Conservation (phyloP, 176 grass and related monocot genomes). For the Oryza meridionalis region DNA sequence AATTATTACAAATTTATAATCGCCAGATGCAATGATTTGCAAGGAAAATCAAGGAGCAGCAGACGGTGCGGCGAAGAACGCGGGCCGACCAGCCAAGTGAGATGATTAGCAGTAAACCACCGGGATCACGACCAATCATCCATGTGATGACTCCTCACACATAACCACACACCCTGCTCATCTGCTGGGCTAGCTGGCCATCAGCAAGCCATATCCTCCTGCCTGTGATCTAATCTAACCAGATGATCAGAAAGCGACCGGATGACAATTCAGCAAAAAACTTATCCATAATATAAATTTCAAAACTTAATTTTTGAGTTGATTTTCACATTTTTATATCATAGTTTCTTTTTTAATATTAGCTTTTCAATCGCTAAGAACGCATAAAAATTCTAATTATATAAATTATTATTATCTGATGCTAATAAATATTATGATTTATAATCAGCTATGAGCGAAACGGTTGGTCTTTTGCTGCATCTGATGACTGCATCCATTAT, state of each 20-base stretch:
- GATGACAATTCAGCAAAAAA: neutral
- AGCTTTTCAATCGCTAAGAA: too few relatives aligned
- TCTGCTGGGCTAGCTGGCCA: neutral
- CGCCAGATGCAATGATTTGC: neutral
- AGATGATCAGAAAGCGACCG: neutral
- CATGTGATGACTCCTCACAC: neutral
- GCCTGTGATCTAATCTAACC: neutral
- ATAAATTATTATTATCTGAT: too few relatives aligned
- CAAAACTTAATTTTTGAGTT: too few relatives aligned
- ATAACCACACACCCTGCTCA: neutral
- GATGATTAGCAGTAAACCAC: neutral
- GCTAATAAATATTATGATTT: too few relatives aligned
- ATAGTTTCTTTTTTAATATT: too few relatives aligned
- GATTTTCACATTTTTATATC: too few relatives aligned
- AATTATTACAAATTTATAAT: neutral
- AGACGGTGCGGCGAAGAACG: conserved; percentile 21
- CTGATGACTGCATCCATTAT: neutral
- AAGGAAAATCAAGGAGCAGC: neutral
- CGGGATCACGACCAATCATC: neutral
- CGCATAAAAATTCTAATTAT: too few relatives aligned
- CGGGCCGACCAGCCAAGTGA: neutral
- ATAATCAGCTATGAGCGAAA: too few relatives aligned
- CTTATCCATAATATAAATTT: too few relatives aligned
- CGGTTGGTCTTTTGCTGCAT: neutral
- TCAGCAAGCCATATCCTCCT: neutral